Percentiles rank a stretch among this genome's conserved stretches.
These are phyloP conservation scores for Picea sitchensis DNA, from an alignment of 75 land plant species.

Conservation along the genomic window DNA sequence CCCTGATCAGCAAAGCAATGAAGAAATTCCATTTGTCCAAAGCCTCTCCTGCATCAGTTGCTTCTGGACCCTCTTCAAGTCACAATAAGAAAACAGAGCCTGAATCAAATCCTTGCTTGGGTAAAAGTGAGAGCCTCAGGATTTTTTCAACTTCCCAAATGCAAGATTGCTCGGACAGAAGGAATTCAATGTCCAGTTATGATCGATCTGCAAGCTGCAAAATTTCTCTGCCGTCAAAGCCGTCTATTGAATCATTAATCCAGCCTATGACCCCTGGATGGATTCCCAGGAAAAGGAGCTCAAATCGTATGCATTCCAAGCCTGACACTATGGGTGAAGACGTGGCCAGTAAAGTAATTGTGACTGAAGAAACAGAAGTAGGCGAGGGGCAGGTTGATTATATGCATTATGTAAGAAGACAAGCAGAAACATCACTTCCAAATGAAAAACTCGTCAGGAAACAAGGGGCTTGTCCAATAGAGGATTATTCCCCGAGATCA, in stretches of 20 bases:
- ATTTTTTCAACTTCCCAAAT: not conserved
- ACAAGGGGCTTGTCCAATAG: not conserved
- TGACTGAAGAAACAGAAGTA: not conserved
- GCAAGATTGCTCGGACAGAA: not conserved
- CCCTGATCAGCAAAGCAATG: not conserved
- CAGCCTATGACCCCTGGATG: too few species aligned
- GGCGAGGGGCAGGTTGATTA: not conserved
- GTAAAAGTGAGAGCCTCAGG: constrained; percentile 7
- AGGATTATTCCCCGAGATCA: not conserved
- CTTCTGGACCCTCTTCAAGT: not conserved
- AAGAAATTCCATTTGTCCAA: constrained; percentile 2
- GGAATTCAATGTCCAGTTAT: not conserved
- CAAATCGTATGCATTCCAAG: not conserved
- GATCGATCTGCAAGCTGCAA: not conserved
- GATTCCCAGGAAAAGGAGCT: not conserved
- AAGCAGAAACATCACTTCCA: not conserved
- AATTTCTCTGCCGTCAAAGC: not conserved
- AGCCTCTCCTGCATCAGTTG: not conserved
- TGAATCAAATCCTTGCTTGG: not conserved
- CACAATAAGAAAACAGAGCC: not conserved
- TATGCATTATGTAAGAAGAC: not conserved
- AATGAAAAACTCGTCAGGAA: not conserved
- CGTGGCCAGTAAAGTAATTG: not conserved
- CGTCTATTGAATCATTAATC: not conserved
- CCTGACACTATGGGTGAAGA: not conserved